Base-by-base conservation (phyloP, 1,284 basidiomycete genomes). In the Cutaneotrichosporon mucoides region DNA sequence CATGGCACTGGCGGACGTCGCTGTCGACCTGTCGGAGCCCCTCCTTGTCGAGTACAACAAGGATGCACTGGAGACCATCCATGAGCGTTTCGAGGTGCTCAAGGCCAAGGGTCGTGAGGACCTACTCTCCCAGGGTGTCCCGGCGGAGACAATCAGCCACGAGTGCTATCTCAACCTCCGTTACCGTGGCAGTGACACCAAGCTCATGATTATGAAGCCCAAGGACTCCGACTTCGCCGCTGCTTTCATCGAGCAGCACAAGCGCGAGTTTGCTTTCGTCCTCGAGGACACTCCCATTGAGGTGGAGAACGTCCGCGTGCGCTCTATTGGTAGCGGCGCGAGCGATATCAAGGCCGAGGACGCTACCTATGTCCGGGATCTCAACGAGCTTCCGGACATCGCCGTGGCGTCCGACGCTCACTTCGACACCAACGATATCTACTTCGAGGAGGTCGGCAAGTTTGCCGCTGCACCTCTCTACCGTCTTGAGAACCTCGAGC, bases 151-250 rank as follows among this genome's bases (percentile, higher is more conserved):
- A 33, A 84, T 96, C 54, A 79, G 82, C 49, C 76, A 88, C 2
- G 92, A 96, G 73, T 83, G 88, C 16, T 86, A 90, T 83, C 81
- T 96, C 53, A 94, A 97, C 72, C 90, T 94, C 88, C 84, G 92
- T 40, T 93, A 92, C 69, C 87, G 92, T 53, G 90, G 74, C 9
- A 68, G 68, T 0, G 93, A 96, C 78, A 96, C 93, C 0, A 84
- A 90, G 8, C 76, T 97, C 63, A 95, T 96, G 92, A 85, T 92
- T 1, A 61, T 65, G 24, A 16, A 13, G 81, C 84, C 84, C 10
- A 86, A 50, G 15, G 88, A 88, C 67, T 47, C 42, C 48, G 88
- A 92, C 72, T 92, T 89, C 73, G 86, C 87, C 68, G 81, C 81
- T 0, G 89, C 86, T 4, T 98, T 97, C 81, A 44, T 74, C 86